A percentile compares a stretch with the other conserved stretches of the same genome.
These are phyloP conservation scores for Cladosporium sp. DNA, from an alignment of 2,329 filamentous ascomycete species.

Conservation along the genomic window DNA sequence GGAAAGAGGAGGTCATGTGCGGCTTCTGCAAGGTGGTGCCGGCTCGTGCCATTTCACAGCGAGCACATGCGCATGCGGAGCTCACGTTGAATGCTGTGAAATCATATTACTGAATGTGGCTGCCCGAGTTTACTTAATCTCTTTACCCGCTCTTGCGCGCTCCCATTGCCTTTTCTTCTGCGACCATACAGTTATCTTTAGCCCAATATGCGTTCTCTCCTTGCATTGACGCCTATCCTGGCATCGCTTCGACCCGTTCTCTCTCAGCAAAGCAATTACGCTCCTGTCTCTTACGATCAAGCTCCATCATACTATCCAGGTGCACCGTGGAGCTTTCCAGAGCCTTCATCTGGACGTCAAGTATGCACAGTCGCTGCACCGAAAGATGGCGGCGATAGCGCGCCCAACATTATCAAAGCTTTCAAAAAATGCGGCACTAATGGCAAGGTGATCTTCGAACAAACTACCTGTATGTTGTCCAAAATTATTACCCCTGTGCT, in stretches of 20 bases:
- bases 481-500: neutral
- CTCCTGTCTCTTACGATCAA: constrained; percentile 5
- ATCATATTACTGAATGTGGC: neutral
- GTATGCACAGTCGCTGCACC: constrained; percentile 7
- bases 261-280: neutral
- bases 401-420: constrained; percentile 49
- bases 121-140: neutral
- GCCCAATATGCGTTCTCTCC: neutral
- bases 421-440: constrained; percentile 48
- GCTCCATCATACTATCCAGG: constrained; percentile 11
- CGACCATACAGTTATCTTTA: neutral
- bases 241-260: neutral
- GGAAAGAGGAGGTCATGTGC: constrained; percentile 2
- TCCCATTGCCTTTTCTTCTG: neutral
- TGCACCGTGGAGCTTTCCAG: constrained; percentile 7
- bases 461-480: constrained; percentile 39
- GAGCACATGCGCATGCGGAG: constrained; percentile 1
- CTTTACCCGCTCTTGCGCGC: neutral
- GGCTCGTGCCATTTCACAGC: neutral
- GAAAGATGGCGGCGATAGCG: constrained; percentile 38
- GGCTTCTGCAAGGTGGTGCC: constrained; percentile 1
- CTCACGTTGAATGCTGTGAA: neutral
- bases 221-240: neutral
- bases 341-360: neutral
- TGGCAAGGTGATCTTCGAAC: constrained; percentile 49